Base-by-base conservation (phyloP, 106 monocot species). In the Platanthera guangdongensis region DNA sequence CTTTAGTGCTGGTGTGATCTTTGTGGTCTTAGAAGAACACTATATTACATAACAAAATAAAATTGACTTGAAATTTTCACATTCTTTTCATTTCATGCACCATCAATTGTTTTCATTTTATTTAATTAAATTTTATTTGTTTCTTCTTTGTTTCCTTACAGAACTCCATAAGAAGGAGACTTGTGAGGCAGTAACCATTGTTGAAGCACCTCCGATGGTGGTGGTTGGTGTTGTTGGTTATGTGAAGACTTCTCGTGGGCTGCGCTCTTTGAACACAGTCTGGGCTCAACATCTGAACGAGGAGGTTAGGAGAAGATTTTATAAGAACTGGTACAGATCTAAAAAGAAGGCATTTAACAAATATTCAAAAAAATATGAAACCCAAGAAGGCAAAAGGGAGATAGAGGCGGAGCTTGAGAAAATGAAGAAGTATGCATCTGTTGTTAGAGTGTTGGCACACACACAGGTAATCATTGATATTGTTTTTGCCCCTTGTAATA, bases 111-210 rank as follows among this genome's bases (percentile, higher is more conserved):
- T 39, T 39, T 39, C 39, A 39, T 39, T 39, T 39, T 39, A 39
- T 39, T 39, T 39, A 39, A 39, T 39, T 39, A 39, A 39, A 39
- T 39, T 39, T 39, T 39, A 1, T 39, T 39, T 39, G 3, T 78
- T 70, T 4, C 68, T 51, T 77, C 18, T 46, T 39, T 21, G 19
- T 9, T 46, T 78, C 39, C 39, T 39, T 3, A 18, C 74, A 95
- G 92, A 95, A 18, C 87, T 92, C 53, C 95, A 95, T 81, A 95
- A 95, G 82, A 95, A 95, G 81, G 92, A 95, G 68, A 95, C 95
- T 1, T 95, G 95, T 57, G 95, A 95, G 81, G 95, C 92, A 74
- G 95, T 95, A 5, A 92, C 92, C 0, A 77, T 95, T 28, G 71
- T 95, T 47, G 95, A 95, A 74, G 83, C 88, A 70, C 95, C 95